Base-by-base conservation (phyloP, 2,329 filamentous ascomycete genomes). In the Fusarium piperis region DNA sequence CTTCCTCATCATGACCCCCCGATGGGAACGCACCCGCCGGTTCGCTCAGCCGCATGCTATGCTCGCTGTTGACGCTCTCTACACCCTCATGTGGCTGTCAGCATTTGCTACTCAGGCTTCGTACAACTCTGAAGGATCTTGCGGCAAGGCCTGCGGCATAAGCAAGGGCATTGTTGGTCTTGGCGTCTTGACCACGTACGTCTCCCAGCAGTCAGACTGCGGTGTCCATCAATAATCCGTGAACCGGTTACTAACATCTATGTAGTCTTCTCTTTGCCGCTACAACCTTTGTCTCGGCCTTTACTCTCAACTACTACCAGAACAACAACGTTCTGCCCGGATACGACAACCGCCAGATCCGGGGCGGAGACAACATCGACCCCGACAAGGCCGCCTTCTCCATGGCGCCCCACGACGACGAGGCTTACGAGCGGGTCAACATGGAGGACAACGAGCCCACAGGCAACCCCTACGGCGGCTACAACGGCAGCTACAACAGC, bases 301-400 rank as follows among this genome's bases (percentile, higher is more conserved):
- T 87, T 80, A 89, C 89, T 30, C 81, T 90, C 69, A 84, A 87
- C 68, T 91, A 90, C 82, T 90, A 88, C 82, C 86, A 87, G 74
- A 86, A 88, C 77, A 87, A 91, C 80, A 87, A 88, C 74, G 85
- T 81, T 62, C 85, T 91, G 16, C 90, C 90, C 2, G 90, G 90
- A 64, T 90, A 90, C 78, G 88, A 89, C 75, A 83, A 83, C 71
- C 82, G 78, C 75, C 79, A 82, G 75, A 74, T 84, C 59, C 80
- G 83, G 57, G 78, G 78, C 66, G 77, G 77, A 67, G 80, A 79
- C 71, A 87, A 88, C 81, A 91, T 91, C 73, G 90, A 92, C 78
- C 90, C 90, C 1, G 90, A 92, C 79, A 91, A 91, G 83, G 89
- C 90, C 30, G 90, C 90, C 66, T 92, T 92, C 81, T 91, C 89